These are phyloP conservation scores for Rubia peregrina DNA, from an alignment of 305 asterid genomes.

Conservation along the genomic window DNA sequence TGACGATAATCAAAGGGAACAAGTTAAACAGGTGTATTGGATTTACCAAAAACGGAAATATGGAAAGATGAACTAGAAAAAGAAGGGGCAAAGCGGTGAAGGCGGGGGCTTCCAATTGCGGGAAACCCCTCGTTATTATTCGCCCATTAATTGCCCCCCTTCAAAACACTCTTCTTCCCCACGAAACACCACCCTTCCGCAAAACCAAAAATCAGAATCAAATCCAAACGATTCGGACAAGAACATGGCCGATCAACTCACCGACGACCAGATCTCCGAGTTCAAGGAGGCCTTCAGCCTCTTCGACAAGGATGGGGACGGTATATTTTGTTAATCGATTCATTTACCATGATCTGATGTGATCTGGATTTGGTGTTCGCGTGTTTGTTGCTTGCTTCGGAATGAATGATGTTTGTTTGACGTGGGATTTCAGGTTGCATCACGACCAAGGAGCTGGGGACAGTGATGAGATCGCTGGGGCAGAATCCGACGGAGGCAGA, in stretches of 20 bases:
- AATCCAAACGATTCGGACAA: not conserved
- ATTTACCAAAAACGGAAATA: too few relatives aligned
- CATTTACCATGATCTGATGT: not conserved
- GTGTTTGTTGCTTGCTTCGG: too few relatives aligned
- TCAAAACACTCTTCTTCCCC: not conserved
- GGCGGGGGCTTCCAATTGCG: slow-evolving; percentile 1
- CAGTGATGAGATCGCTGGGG: slow-evolving; percentile 24
- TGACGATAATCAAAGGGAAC: not conserved
- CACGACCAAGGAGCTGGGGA: slow-evolving; percentile 27
- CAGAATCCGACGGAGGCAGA: slow-evolving; percentile 27
- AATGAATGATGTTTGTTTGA: not conserved
- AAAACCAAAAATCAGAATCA: not conserved
- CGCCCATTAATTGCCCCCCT: not conserved
- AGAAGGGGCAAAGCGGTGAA: not conserved
- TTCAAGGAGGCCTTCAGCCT: slow-evolving; percentile 23
- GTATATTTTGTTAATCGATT: not conserved
- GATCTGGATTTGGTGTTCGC: too few relatives aligned
- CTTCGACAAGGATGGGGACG: slow-evolving; percentile 25
- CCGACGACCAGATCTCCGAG: slow-evolving; percentile 17
- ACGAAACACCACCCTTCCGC: not conserved
- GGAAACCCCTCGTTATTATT: not conserved
- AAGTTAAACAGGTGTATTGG: not conserved
- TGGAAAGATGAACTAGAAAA: not conserved
- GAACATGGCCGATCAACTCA: slow-evolving; percentile 23
- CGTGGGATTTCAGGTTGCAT: slow-evolving; percentile 13